These are phyloP conservation scores for Grosmannia huntii DNA, from an alignment of 2,329 filamentous ascomycete species.

Conservation along the genomic window DNA sequence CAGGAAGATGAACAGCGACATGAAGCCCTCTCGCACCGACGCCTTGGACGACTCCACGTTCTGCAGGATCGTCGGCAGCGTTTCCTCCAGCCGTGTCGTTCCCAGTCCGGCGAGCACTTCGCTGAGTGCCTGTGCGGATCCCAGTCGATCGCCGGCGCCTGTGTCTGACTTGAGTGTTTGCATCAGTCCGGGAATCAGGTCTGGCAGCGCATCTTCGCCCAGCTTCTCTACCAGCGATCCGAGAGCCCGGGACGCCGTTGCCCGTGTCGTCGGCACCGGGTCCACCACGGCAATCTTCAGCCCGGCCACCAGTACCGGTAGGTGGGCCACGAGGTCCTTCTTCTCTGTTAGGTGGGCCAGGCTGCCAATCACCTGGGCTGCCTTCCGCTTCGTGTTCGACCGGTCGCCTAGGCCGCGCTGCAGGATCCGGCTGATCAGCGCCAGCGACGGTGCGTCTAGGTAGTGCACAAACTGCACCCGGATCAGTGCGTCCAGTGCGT, in stretches of 20 bases:
- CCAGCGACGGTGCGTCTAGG: slow-evolving; percentile 90
- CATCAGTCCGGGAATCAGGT: slow-evolving; percentile 97
- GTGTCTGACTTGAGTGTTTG: slow-evolving; percentile 94
- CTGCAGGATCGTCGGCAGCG: slow-evolving; percentile 86
- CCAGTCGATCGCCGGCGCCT: slow-evolving; percentile 87
- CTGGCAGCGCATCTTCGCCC: slow-evolving; percentile 89
- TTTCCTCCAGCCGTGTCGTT: slow-evolving; percentile 86
- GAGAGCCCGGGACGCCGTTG: slow-evolving; percentile 88
- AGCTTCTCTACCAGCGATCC: slow-evolving; percentile 97
- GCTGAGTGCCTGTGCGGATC: slow-evolving; percentile 89
- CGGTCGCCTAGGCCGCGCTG: slow-evolving; percentile 84
- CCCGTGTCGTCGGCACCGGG: slow-evolving; percentile 89
- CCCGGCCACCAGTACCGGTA: slow-evolving; percentile 85
- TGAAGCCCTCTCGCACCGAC: slow-evolving; percentile 91
- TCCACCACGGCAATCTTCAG: slow-evolving; percentile 84
- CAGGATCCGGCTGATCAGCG: slow-evolving; percentile 86
- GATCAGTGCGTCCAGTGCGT: slow-evolving; percentile 84
- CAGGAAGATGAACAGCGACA: slow-evolving; percentile 98
- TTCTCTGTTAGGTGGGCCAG: slow-evolving; percentile 93
- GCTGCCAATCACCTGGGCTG: slow-evolving; percentile 94
- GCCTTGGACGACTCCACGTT: slow-evolving; percentile 88
- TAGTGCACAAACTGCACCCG: slow-evolving; percentile 99
- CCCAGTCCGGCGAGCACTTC: slow-evolving; percentile 93
- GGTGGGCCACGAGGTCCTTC: slow-evolving; percentile 80
- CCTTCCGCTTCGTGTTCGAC: slow-evolving; percentile 91